phyloP scores from a whole-genome alignment of 331 rosid genomes.

The Prunus yedoensis region DNA sequence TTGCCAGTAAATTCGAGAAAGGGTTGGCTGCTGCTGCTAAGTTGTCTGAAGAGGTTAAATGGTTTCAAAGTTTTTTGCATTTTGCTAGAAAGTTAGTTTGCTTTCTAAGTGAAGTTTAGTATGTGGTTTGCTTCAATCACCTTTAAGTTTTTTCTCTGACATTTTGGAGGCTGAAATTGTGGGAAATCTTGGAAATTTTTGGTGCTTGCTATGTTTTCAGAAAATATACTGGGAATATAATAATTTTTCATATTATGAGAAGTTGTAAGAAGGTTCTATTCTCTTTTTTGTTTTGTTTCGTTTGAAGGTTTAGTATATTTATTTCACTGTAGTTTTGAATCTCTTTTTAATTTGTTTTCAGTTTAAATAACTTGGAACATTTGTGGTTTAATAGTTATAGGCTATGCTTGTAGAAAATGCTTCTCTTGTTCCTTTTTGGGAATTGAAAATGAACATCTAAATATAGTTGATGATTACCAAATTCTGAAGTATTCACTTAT shows the following conservation, averaged over 20 bases:
- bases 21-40: conserved; percentile 97
- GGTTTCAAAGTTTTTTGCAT: not conserved
- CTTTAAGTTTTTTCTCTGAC: not conserved
- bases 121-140: not conserved
- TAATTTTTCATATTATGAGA: not conserved
- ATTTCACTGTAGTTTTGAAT: not conserved
- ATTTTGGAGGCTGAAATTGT: not conserved
- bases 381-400: not conserved
- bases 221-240: not conserved
- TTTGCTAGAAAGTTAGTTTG: not conserved
- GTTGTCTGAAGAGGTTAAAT: conserved; percentile 80
- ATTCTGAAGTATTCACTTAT: conserved; percentile 24
- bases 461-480: not conserved
- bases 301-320: not conserved
- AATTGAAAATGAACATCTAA: conserved; percentile 3
- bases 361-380: not conserved
- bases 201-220: conserved; percentile 1
- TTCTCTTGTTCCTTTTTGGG: not conserved
- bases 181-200: not conserved
- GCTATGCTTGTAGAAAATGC: not conserved
- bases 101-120: not conserved
- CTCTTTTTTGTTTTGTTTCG: too few relatives aligned
- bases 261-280: not conserved
- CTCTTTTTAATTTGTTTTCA: too few relatives aligned
- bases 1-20: conserved; percentile 84